These are phyloP conservation scores for Clonostachys rhizophaga DNA, from an alignment of 2,329 filamentous ascomycete species.

Conservation along the genomic window DNA sequence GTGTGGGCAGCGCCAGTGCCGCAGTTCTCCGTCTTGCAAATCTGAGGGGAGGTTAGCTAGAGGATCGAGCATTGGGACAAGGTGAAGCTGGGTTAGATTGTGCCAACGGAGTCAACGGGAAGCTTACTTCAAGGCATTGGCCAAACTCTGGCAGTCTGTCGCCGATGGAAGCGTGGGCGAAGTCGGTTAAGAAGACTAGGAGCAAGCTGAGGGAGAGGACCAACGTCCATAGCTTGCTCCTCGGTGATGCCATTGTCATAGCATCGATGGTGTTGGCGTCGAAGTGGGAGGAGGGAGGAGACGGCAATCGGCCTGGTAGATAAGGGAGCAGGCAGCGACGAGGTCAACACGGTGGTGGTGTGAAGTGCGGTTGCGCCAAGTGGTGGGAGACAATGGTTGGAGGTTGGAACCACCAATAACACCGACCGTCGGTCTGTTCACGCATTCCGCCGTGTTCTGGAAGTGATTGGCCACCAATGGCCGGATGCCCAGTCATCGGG, in stretches of 20 bases:
- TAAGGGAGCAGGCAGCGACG: too few species aligned
- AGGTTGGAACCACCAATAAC: too few species aligned
- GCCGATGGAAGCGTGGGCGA: conserved; percentile 68
- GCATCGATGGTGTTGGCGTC: conserved; percentile 15
- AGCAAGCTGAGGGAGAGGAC: conserved; percentile 25
- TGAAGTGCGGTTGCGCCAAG: too few species aligned
- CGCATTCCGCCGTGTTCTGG: too few species aligned
- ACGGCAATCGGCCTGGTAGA: too few species aligned
- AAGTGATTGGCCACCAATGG: too few species aligned
- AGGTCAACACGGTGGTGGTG: too few species aligned
- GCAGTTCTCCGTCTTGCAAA: conserved; percentile 81
- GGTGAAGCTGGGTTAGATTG: neutral
- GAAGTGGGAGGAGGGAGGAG: neutral
- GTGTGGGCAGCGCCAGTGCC: conserved; percentile 51
- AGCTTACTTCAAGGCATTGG: conserved; percentile 72
- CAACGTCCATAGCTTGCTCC: conserved; percentile 23
- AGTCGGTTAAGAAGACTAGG: conserved; percentile 31
- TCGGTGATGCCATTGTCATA: conserved; percentile 19
- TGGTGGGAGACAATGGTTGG: too few species aligned
- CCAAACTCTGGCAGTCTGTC: conserved; percentile 84
- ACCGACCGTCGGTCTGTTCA: too few species aligned
- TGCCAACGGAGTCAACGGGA: neutral
- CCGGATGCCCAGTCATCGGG: too few species aligned
- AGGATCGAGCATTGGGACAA: too few species aligned
- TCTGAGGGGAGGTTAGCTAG: conserved; percentile 37